Evolutionary conservation across 106 monocot genomes (phyloP).

Genomic region (Dendrobium catenatum): DNA sequence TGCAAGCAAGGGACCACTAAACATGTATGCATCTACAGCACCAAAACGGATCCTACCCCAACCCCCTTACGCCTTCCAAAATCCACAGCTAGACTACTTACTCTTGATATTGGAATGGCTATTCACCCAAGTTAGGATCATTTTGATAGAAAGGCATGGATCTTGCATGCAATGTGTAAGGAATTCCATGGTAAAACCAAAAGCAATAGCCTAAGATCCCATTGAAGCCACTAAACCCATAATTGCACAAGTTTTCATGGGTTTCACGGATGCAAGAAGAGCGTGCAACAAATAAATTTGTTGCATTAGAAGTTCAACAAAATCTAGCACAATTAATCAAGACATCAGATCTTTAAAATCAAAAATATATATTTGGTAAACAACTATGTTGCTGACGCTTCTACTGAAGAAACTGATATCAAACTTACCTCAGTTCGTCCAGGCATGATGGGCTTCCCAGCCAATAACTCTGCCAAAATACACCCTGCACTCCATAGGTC

Average conservation of each 20-base stretch:
- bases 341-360: not conserved
- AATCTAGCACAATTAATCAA: not conserved
- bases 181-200: no score
- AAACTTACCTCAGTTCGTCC: slow-evolving; percentile 9
- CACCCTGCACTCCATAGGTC: slow-evolving; percentile 8
- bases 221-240: no score
- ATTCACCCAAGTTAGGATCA: no score
- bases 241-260: not conserved
- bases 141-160: no score
- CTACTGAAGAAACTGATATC: not conserved
- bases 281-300: not conserved
- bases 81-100: no score
- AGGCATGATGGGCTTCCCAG: slow-evolving; percentile 11
- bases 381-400: not conserved
- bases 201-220: no score
- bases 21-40: no score
- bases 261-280: not conserved
- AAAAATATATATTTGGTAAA: not conserved
- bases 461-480: slow-evolving; percentile 10
- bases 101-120: no score
- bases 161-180: no score
- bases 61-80: no score
- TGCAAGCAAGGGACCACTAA: no score
- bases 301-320: not conserved
- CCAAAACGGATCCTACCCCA: no score